Evolutionary conservation across 169 alveolate genomes (phyloP), one percentile per base, ranked within the genome.

Genomic region (Plasmodium inui): DNA sequence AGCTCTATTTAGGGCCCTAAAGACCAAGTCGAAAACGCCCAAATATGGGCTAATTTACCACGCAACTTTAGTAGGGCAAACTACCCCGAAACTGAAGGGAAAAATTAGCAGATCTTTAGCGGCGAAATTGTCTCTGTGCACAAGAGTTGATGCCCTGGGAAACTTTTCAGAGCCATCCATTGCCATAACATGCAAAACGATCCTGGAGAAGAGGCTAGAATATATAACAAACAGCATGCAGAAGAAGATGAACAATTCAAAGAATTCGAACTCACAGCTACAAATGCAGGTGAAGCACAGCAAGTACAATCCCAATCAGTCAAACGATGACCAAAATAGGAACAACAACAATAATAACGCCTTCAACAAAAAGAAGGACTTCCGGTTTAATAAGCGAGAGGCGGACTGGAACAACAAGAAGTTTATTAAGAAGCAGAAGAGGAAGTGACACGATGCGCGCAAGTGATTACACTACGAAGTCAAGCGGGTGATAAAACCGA

Each of bases 1-100:
- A 97, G 99, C 99, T 9, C 97, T 99, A 72, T 99, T 99, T 96
- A 97, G 99, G 90, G 99, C 99, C 50, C 94, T 99, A 95, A 99
- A 98, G 97, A 99, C 99, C 7, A 99, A 98, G 95, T 97, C 99
- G 53, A 98, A 98, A 93, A 99, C 99, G 12, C 99, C 99, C n/a
- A 99, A 99, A 96, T 99, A 99, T 95, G 99, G 99, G 37, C 97
- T 99, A 37, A 98, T 99, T 83, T 99, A 99, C 97, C 99, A 99
- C 95, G 99, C 99, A 17, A 96, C 99, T 8, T 96, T 99, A 83
- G 99, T 99, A 80, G 99, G 99, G 2, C 99, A 98, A 96, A 98
- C 99, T 5, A 97, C 99, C 72, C 99, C 99, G 14, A 98, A 99
- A 95, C 95, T 98, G 80, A 99, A 99, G 97, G 99, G 99, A 91